A percentile compares a stretch with the other conserved stretches of the same genome.
Conservation (phyloP, 495 filamentous ascomycete genomes). For the Podospora pseudopauciseta region DNA sequence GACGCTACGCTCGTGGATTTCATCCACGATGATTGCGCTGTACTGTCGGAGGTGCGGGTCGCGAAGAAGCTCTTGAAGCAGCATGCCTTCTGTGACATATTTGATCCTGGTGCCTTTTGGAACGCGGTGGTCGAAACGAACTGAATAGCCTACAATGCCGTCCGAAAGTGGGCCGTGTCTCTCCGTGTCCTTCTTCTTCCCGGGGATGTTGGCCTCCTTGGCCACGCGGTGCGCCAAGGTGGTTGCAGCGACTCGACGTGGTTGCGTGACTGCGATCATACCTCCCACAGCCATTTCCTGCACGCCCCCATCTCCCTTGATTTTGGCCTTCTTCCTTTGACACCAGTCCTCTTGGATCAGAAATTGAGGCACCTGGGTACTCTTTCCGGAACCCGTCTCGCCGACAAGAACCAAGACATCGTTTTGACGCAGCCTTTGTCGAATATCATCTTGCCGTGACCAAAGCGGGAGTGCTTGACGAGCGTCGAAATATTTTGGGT, state of each 20-base stretch:
- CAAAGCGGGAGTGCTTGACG: conserved; percentile 76
- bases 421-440: conserved; percentile 57
- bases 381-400: conserved; percentile 95
- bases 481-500: conserved; percentile 34
- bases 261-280: conserved; percentile 93
- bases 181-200: conserved; percentile 2
- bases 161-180: conserved; percentile 37
- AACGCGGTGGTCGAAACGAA: conserved; percentile 82
- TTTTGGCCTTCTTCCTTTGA: conserved; percentile 50
- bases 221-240: conserved; percentile 86
- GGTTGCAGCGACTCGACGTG: conserved; percentile 90
- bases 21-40: conserved; percentile 87
- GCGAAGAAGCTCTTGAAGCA: conserved; percentile 87
- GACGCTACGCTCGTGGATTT: conserved; percentile 95
- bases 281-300: conserved; percentile 63
- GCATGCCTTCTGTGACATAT: conserved; percentile 94
- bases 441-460: conserved; percentile 65
- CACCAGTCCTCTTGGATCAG: conserved; percentile 79
- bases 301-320: conserved; percentile 38
- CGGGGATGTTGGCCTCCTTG: conserved; percentile 81
- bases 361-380: conserved; percentile 94
- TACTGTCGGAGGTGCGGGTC: conserved; percentile 83
- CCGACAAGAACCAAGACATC: conserved; percentile 84
- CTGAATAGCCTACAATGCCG: conserved; percentile 85
- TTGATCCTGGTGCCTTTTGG: conserved; percentile 75